These are phyloP conservation scores for Yamadazyma blattariae DNA, from an alignment of 1,139 yeast species.

Conservation along the genomic window DNA sequence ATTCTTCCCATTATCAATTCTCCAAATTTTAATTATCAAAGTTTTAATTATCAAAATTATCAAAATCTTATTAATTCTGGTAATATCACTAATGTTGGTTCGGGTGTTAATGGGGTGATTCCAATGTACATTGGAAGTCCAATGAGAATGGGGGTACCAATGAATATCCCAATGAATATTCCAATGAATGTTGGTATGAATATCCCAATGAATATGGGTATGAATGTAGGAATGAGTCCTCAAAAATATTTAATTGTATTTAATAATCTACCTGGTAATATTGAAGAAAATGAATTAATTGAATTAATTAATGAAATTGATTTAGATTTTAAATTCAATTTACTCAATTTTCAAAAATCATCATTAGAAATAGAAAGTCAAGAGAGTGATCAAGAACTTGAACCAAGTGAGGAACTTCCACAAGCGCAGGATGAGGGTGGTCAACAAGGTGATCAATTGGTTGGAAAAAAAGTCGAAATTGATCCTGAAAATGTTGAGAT, in stretches of 20 bases:
- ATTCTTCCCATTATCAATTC: too few relatives aligned
- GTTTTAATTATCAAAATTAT: too few relatives aligned
- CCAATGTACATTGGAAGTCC: neutral
- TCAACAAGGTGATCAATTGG: too few relatives aligned
- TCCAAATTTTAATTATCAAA: neutral
- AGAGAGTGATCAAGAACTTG: too few relatives aligned
- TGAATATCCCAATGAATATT: too few relatives aligned
- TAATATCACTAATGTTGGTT: too few relatives aligned
- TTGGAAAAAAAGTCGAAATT: slow-evolving; percentile 1
- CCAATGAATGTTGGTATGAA: too few relatives aligned
- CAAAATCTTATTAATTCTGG: neutral
- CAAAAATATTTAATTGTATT: slow-evolving; percentile 1
- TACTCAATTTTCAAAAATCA: slow-evolving; percentile 6
- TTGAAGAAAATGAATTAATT: slow-evolving; percentile 1
- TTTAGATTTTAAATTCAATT: neutral
- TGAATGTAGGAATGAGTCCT: neutral
- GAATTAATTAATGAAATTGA: slow-evolving; percentile 1
- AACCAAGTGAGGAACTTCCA: too few relatives aligned
- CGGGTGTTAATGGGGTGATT: neutral
- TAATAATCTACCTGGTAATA: slow-evolving; percentile 4
- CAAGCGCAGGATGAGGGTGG: too few relatives aligned
- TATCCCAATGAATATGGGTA: neutral
- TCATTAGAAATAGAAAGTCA: too few relatives aligned
- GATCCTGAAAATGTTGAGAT: slow-evolving; percentile 4
- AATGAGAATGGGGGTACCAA: too few relatives aligned